phyloP scores from a whole-genome alignment of 2,329 filamentous ascomycete species.

The Microdochium trichocladiopsis region DNA sequence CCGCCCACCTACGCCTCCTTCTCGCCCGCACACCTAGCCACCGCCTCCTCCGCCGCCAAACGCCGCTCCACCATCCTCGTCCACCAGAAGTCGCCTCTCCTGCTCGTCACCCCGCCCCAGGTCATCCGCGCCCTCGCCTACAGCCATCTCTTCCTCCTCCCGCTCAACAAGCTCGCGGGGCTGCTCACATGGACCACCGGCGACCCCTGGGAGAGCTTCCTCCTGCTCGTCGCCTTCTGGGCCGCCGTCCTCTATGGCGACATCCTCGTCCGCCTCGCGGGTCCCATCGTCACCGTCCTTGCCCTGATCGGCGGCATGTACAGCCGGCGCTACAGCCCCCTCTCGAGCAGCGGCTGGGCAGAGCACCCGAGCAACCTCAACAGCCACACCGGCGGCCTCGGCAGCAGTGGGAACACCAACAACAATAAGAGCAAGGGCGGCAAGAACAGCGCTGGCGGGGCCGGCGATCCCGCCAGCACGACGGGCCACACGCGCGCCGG shows the following conservation, averaged over 20 bases:
- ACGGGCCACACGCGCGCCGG: slow-evolving; percentile 33
- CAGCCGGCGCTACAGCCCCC: slow-evolving; percentile 76
- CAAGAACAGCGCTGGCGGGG: slow-evolving; percentile 13
- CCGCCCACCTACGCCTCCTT: slow-evolving; percentile 82
- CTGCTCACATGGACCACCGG: slow-evolving; percentile 89
- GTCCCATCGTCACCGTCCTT: slow-evolving; percentile 74
- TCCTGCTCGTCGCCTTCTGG: slow-evolving; percentile 83
- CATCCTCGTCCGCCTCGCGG: slow-evolving; percentile 69
- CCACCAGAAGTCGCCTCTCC: slow-evolving; percentile 89
- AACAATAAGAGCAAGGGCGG: slow-evolving; percentile 17
- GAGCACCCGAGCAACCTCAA: slow-evolving; percentile 29
- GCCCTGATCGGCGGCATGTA: slow-evolving; percentile 89
- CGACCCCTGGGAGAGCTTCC: slow-evolving; percentile 95
- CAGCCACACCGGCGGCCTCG: slow-evolving; percentile 22
- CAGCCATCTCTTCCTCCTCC: slow-evolving; percentile 88
- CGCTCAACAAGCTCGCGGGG: slow-evolving; percentile 78
- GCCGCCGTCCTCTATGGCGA: slow-evolving; percentile 80
- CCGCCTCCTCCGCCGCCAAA: slow-evolving; percentile 55
- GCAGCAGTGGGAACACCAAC: slow-evolving; percentile 8
- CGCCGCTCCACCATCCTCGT: slow-evolving; percentile 89
- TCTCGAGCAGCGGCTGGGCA: slow-evolving; percentile 75
- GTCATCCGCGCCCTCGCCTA: slow-evolving; percentile 92
- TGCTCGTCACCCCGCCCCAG: slow-evolving; percentile 89
- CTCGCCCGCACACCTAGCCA: slow-evolving; percentile 72
- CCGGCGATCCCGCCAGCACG: slow-evolving; percentile 13